A percentile compares a stretch with the other conserved stretches of the same genome.
Evolutionary conservation across 192 early-diverging fungal species (phyloP).

Genomic region (Coemansia sp.): DNA sequence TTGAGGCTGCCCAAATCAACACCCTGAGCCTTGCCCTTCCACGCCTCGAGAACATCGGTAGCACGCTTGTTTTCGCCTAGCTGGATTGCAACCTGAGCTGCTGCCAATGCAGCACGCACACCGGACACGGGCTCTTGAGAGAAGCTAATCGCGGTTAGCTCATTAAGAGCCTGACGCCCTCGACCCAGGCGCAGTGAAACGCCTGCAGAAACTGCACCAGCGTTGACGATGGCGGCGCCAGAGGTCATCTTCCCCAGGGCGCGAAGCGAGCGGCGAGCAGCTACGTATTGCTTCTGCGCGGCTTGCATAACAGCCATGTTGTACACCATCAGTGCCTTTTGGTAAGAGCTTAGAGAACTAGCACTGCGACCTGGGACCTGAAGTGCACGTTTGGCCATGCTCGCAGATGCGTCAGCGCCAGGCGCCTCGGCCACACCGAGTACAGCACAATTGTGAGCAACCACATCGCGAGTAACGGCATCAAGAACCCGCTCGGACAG

Average conservation of each 20-base stretch:
- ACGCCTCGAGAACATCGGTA: conserved; percentile 18
- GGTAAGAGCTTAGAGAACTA: conserved; percentile 26
- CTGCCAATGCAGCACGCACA: conserved; percentile 25
- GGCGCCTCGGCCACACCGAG: not conserved
- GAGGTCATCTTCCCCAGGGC: conserved; percentile 20
- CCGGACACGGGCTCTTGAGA: conserved; percentile 13
- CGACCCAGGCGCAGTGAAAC: conserved; percentile 27
- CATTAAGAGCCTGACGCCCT: conserved; percentile 27
- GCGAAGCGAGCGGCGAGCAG: conserved; percentile 34
- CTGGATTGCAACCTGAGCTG: conserved; percentile 36
- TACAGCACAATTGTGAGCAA: conserved; percentile 32
- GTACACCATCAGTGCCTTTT: conserved; percentile 40
- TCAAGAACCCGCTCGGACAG: conserved; percentile 22
- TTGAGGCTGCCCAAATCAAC: conserved; percentile 14
- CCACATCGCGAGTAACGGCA: conserved; percentile 21
- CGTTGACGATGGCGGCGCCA: conserved; percentile 7
- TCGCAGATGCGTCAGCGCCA: not conserved
- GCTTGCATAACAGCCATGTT: conserved; percentile 47
- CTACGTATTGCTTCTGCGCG: conserved; percentile 25
- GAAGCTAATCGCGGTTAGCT: conserved; percentile 29
- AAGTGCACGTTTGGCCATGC: conserved; percentile 29
- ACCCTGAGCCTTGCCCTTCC: conserved; percentile 30
- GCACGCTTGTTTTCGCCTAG: conserved; percentile 31
- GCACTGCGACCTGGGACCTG: conserved; percentile 27
- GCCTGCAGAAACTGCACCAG: conserved; percentile 33